Evolutionary conservation across 352 stramenopile genomes (phyloP).

Genomic region (Elongisporangium prolatum): DNA sequence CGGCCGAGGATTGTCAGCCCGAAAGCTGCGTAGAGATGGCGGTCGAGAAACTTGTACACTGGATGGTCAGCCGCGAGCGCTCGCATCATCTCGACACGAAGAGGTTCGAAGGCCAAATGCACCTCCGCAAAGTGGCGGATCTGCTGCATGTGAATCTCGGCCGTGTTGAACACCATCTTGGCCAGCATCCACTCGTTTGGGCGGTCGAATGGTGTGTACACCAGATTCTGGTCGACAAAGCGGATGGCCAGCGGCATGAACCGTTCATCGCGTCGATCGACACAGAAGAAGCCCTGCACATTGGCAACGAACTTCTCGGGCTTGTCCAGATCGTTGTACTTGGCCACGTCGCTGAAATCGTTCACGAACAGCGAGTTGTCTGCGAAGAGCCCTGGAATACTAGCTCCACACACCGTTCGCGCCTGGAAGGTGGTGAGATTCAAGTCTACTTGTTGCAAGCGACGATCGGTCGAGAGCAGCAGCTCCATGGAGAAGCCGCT

Average conservation of each 20-base stretch:
- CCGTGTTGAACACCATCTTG: constrained; percentile 42
- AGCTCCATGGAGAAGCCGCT: constrained; percentile 22
- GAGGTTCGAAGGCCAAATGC: constrained; percentile 38
- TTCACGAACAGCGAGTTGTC: constrained; percentile 20
- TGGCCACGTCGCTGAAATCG: constrained; percentile 16
- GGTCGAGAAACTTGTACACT: constrained; percentile 27
- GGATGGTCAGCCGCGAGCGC: constrained; percentile 26
- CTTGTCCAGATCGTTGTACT: constrained; percentile 15
- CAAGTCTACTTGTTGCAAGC: neutral
- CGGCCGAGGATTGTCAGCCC: constrained; percentile 30
- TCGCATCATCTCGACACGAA: constrained; percentile 38
- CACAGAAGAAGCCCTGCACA: constrained; percentile 31
- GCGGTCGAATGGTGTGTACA: constrained; percentile 41
- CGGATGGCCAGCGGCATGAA: constrained; percentile 40
- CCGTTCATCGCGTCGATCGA: constrained; percentile 7
- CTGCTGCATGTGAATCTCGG: constrained; percentile 41
- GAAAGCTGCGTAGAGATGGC: constrained; percentile 31
- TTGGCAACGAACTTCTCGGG: constrained; percentile 24
- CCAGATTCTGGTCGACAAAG: constrained; percentile 30
- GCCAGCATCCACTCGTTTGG: constrained; percentile 39
- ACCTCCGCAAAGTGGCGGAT: constrained; percentile 49
- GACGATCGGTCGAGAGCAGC: neutral
- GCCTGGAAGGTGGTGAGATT: constrained; percentile 13
- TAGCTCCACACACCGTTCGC: constrained; percentile 10
- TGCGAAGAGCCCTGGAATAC: constrained; percentile 10